Percentiles rank a stretch among this genome's conserved stretches.
phyloP scores from a whole-genome alignment of 2,329 filamentous ascomycete species.

The Phialophora macrospora region DNA sequence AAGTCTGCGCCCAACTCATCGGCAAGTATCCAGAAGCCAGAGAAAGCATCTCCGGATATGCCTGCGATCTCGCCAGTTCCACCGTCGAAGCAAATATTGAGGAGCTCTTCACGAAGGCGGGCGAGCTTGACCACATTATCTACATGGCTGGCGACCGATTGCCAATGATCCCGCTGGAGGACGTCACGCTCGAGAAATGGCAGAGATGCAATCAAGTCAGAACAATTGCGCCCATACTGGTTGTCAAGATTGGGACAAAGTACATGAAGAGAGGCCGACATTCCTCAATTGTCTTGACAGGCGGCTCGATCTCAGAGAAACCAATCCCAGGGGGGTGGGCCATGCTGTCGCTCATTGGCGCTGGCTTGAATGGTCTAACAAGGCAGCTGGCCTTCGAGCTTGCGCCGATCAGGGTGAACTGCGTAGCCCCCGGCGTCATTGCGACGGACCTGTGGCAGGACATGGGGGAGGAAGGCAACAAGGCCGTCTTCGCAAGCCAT shows the following conservation, averaged over 20 bases:
- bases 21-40: conserved; percentile 51
- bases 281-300: conserved; percentile 63
- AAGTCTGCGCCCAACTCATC: conserved; percentile 54
- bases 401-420: conserved; percentile 67
- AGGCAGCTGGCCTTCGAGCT: conserved; percentile 66
- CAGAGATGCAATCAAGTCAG: conserved; percentile 55
- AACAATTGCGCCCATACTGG: conserved; percentile 57
- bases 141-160: conserved; percentile 61
- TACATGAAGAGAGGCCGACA: conserved; percentile 51
- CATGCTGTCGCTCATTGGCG: conserved; percentile 55
- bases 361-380: conserved; percentile 59
- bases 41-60: conserved; percentile 49
- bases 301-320: conserved; percentile 57
- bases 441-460: conserved; percentile 54
- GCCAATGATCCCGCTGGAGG: conserved; percentile 47
- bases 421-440: conserved; percentile 62
- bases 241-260: conserved; percentile 54
- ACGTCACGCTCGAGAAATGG: conserved; percentile 50
- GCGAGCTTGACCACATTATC: conserved; percentile 60
- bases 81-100: conserved; percentile 56
- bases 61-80: conserved; percentile 55
- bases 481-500: conserved; percentile 33
- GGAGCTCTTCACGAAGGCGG: conserved; percentile 47
- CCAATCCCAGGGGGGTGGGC: conserved; percentile 58
- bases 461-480: conserved; percentile 39